Conservation (phyloP, 2,329 filamentous ascomycete species). For the Cladophialophora immunda region DNA sequence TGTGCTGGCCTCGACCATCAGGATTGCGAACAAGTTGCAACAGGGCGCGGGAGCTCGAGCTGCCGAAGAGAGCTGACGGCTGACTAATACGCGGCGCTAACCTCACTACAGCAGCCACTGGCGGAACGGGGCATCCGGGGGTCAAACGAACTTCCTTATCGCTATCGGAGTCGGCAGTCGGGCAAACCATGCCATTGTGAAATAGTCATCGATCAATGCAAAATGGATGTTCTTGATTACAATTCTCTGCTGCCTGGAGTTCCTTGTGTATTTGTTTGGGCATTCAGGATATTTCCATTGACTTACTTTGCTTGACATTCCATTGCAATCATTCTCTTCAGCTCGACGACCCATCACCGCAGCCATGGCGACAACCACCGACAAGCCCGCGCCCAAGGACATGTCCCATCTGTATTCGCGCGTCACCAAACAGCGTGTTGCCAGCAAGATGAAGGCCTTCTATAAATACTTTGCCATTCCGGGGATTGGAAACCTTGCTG, state of each 20-base stretch:
- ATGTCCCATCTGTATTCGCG: conserved; percentile 81
- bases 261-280: neutral
- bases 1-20: neutral
- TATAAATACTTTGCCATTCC: conserved; percentile 82
- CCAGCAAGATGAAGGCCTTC: conserved; percentile 78
- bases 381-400: conserved; percentile 68
- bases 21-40: no score
- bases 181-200: conserved; percentile 13
- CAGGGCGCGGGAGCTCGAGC: neutral
- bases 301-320: neutral
- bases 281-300: neutral
- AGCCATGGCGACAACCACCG: conserved; percentile 40
- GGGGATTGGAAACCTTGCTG: conserved; percentile 68
- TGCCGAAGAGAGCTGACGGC: neutral
- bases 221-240: neutral
- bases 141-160: conserved; percentile 14
- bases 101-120: conserved; percentile 11
- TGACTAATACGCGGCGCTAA: neutral
- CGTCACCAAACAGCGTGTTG: conserved; percentile 69
- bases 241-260: conserved; percentile 2
- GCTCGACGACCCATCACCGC: neutral
- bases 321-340: neutral
- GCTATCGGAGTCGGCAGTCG: conserved; percentile 24
- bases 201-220: conserved; percentile 23
- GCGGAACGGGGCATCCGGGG: conserved; percentile 9